A percentile compares a stretch with the other conserved stretches of the same genome.
phyloP scores from a whole-genome alignment of 129 eudicot species.

The Mikania micrantha region DNA sequence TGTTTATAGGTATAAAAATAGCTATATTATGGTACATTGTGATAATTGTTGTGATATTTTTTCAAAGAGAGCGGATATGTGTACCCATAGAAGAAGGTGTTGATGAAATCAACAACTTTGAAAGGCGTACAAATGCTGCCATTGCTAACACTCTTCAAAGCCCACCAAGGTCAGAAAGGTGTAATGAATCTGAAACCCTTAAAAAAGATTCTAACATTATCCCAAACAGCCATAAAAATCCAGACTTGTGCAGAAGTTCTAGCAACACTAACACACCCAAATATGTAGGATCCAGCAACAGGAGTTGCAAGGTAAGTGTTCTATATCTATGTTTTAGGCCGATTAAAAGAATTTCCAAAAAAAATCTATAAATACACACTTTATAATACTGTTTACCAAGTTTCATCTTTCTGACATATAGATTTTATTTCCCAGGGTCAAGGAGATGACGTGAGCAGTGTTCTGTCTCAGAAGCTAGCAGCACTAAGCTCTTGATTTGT shows the following conservation, averaged over 20 bases:
- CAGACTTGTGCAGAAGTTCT: conserved; percentile 53
- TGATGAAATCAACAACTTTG: conserved; percentile 40
- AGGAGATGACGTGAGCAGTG: conserved; percentile 39
- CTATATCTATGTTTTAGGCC: conserved; percentile 9
- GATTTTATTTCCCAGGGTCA: conserved; percentile 25
- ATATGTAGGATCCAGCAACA: conserved; percentile 49
- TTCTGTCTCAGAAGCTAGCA: conserved; percentile 47
- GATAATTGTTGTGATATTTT: conserved; percentile 11
- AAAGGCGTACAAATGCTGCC: conserved; percentile 44
- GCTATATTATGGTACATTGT: background rate
- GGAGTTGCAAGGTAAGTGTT: conserved; percentile 46
- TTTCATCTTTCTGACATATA: background rate
- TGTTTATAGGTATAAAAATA: background rate
- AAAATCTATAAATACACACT: background rate
- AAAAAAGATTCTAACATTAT: conserved; percentile 18
- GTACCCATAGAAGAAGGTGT: conserved; percentile 58
- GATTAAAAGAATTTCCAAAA: background rate
- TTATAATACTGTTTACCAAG: background rate
- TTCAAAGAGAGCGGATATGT: conserved; percentile 68
- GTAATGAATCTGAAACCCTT: conserved; percentile 28
- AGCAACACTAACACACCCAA: conserved; percentile 68
- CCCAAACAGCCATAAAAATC: conserved; percentile 35
- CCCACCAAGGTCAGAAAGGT: conserved; percentile 51
- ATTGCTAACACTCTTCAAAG: conserved; percentile 42
- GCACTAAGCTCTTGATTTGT: conserved; percentile 34